Evolutionary conservation across 768 basidiomycete genomes (phyloP).

Genomic region (Lentinula sp.): DNA sequence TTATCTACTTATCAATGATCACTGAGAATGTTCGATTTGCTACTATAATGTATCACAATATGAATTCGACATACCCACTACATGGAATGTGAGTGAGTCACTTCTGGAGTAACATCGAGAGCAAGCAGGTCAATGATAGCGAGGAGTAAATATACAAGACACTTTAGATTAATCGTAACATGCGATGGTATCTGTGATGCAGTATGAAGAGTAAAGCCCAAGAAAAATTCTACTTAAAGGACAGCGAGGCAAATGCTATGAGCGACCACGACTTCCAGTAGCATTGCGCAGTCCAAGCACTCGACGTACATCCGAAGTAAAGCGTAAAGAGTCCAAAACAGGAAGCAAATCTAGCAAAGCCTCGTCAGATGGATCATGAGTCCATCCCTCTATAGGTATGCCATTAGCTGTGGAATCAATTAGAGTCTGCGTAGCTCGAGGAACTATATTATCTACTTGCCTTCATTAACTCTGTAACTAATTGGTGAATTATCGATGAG

Average conservation of each 20-base stretch:
- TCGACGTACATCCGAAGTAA: slow-evolving; percentile 91
- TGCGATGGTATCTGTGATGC: slow-evolving; percentile 26
- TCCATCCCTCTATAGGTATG: slow-evolving; percentile 99
- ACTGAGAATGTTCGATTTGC: slow-evolving; percentile 1
- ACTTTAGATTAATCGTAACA: slow-evolving; percentile 18
- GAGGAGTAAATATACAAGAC: slow-evolving; percentile 1
- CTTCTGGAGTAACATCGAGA: background rate
- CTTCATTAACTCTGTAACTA: slow-evolving; percentile 89
- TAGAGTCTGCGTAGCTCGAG: slow-evolving; percentile 6
- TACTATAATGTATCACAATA: background rate
- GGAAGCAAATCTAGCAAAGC: slow-evolving; percentile 93
- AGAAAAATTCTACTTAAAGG: slow-evolving; percentile 15
- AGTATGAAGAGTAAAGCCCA: slow-evolving; percentile 19
- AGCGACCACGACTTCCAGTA: slow-evolving; percentile 20
- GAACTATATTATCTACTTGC: slow-evolving; percentile 32
- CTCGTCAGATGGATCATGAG: slow-evolving; percentile 93
- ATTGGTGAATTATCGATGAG: slow-evolving; percentile 95
- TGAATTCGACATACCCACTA: background rate
- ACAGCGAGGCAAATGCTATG: slow-evolving; percentile 16
- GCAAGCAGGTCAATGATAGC: background rate
- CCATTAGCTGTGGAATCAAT: slow-evolving; percentile 69
- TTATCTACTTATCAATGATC: slow-evolving; percentile 13
- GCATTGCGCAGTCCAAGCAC: slow-evolving; percentile 69
- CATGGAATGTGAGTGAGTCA: background rate
- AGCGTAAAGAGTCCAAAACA: slow-evolving; percentile 91